Percentiles rank a stretch among this genome's conserved stretches.
These are phyloP conservation scores for Crithidia fasciculata DNA, from an alignment of 208 protist genomes.

Conservation along the genomic window DNA sequence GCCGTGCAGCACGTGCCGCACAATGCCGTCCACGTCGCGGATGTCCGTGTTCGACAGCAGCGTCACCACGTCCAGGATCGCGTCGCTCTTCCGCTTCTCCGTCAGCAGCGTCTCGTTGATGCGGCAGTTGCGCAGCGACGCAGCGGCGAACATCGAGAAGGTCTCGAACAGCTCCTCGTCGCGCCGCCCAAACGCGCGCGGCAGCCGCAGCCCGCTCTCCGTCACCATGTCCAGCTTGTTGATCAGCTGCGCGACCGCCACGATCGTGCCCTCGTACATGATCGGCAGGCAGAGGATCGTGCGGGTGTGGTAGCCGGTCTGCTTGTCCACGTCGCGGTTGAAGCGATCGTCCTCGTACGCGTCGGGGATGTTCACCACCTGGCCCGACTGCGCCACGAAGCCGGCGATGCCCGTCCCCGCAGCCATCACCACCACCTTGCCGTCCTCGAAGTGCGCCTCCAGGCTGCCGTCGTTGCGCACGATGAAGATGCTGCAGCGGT, in stretches of 20 bases:
- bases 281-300: slow-evolving; percentile 80
- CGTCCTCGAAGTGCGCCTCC: slow-evolving; percentile 78
- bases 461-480: slow-evolving; percentile 57
- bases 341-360: slow-evolving; percentile 76
- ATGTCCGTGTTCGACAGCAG: slow-evolving; percentile 81
- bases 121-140: slow-evolving; percentile 73
- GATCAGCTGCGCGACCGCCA: slow-evolving; percentile 78
- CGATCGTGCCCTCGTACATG: slow-evolving; percentile 66
- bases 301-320: slow-evolving; percentile 70
- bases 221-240: slow-evolving; percentile 80
- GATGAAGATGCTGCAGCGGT: slow-evolving; percentile 77
- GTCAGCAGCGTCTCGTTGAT: slow-evolving; percentile 65
- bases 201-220: slow-evolving; percentile 51
- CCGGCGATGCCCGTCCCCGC: slow-evolving; percentile 72
- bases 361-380: slow-evolving; percentile 71
- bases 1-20: slow-evolving; percentile 68
- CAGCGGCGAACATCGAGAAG: slow-evolving; percentile 75
- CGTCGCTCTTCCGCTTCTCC: slow-evolving; percentile 77
- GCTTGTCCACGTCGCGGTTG: slow-evolving; percentile 71
- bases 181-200: slow-evolving; percentile 51
- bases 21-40: slow-evolving; percentile 72
- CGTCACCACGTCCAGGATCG: slow-evolving; percentile 74
- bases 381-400: slow-evolving; percentile 56
- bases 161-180: slow-evolving; percentile 79
- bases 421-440: slow-evolving; percentile 63